Base-by-base conservation (phyloP, 164 flowering plant genomes). In the Magnolia changhungtana region DNA sequence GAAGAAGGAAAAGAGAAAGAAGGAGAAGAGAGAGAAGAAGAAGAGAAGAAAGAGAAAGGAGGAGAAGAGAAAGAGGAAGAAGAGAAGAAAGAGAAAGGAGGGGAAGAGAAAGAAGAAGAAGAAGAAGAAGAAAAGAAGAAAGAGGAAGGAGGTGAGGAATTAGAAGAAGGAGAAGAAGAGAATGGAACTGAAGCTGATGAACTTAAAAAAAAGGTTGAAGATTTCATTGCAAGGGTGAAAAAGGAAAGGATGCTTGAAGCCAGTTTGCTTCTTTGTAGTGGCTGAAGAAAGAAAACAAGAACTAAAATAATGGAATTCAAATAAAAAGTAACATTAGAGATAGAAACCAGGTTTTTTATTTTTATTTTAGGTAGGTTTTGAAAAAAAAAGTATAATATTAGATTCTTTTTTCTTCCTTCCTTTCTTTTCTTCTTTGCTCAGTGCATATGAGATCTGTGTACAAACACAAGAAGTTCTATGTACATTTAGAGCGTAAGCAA, bases 141-240 rank as follows among this genome's bases (percentile, higher is more conserved):
- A 51, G 65, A 78, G 7, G 76, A 58, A 4, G 78, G 58, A 23
- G 72, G 72, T 21, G 29, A 24, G 9, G 64, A 70, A 19, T 80
- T 75, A 24, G 73, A 77, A 50, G 51, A 69, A 9, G 69, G 68
- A 64, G 85, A 86, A 68, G 85, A 70, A 64, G 78, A 71, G 59
- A 8, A 69, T 73, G 73, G 65, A 59, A 72, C 86, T 73, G 84
- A 85, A 14, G 80, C 78, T 8, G 88, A 89, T 68, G 89, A 85
- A 50, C 78, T 91, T 75, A 87, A 84, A 69, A 83, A 78, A 79
- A 90, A 88, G 81, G 91, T 86, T 75, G 95, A 92, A 69, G 92
- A 86, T 75, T 86, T 87, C 79, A 90, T 92, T 81, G 92, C 90
- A 52, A 89, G 87, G 81, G 82, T 92, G 9, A 90, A 88, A 52